These are phyloP conservation scores for Wickerhamomyces alni DNA, from an alignment of 805 yeast species.

Conservation along the genomic window DNA sequence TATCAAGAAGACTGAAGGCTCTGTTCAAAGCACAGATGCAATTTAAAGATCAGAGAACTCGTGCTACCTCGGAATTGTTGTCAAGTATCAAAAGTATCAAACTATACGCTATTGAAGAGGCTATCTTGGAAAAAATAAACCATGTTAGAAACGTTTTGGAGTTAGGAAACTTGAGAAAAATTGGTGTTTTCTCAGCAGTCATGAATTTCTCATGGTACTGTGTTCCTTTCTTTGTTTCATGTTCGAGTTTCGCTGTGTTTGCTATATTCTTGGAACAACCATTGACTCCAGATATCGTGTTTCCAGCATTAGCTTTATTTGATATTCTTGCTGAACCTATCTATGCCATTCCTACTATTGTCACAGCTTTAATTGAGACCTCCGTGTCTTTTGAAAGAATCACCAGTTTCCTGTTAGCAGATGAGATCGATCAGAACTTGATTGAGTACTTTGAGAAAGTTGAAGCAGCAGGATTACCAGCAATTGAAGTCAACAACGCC, in stretches of 20 bases:
- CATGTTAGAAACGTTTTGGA: slow-evolving; percentile 56
- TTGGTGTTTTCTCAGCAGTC: slow-evolving; percentile 41
- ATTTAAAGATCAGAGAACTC: slow-evolving; percentile 54
- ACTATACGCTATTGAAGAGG: slow-evolving; percentile 64
- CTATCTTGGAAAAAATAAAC: slow-evolving; percentile 47
- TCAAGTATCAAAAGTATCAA: slow-evolving; percentile 59
- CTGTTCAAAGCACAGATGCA: slow-evolving; percentile 54
- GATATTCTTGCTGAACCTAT: slow-evolving; percentile 55
- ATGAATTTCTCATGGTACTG: slow-evolving; percentile 55
- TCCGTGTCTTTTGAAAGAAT: slow-evolving; percentile 54
- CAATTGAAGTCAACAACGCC: slow-evolving; percentile 42
- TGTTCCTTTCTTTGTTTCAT: slow-evolving; percentile 60
- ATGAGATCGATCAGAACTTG: slow-evolving; percentile 36
- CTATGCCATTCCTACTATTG: slow-evolving; percentile 49
- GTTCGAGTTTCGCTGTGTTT: slow-evolving; percentile 52
- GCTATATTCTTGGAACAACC: slow-evolving; percentile 41
- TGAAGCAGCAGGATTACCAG: slow-evolving; percentile 13
- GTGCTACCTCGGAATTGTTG: slow-evolving; percentile 52
- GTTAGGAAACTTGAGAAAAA: slow-evolving; percentile 41
- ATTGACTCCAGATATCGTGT: slow-evolving; percentile 60
- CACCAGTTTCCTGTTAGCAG: slow-evolving; percentile 39
- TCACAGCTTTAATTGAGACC: slow-evolving; percentile 53
- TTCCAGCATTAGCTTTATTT: slow-evolving; percentile 61
- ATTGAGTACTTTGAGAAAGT: slow-evolving; percentile 23
- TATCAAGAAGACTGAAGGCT: slow-evolving; percentile 39